Conservation (phyloP, 2,329 filamentous ascomycete species). For the Dactylellina sp. region DNA sequence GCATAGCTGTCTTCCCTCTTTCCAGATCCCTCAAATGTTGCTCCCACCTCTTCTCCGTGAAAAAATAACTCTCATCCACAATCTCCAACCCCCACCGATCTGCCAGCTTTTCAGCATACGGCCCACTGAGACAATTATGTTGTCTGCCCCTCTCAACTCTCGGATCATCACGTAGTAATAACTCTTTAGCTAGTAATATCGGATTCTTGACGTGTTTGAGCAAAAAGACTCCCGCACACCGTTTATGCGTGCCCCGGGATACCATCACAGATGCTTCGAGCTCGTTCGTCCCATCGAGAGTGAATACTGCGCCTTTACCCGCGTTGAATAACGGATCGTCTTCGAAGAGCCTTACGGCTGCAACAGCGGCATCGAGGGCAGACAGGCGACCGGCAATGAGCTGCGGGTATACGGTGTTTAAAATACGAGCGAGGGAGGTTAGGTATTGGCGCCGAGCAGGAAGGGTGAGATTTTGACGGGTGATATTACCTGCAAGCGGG, state of each 20-base stretch:
- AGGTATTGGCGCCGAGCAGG: slow-evolving; percentile 71
- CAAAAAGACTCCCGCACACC: slow-evolving; percentile 81
- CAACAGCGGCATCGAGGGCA: slow-evolving; percentile 79
- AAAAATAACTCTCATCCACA: slow-evolving; percentile 79
- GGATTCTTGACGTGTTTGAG: slow-evolving; percentile 81
- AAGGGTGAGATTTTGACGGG: slow-evolving; percentile 70
- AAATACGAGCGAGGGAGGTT: slow-evolving; percentile 72
- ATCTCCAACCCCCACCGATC: slow-evolving; percentile 76
- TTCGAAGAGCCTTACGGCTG: slow-evolving; percentile 81
- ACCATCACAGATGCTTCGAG: slow-evolving; percentile 91
- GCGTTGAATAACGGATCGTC: slow-evolving; percentile 86
- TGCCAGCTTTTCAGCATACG: slow-evolving; percentile 77
- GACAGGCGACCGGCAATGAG: slow-evolving; percentile 62
- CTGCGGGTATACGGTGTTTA: slow-evolving; percentile 66
- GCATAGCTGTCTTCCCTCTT: slow-evolving; percentile 59
- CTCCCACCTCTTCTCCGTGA: slow-evolving; percentile 80
- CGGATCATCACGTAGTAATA: slow-evolving; percentile 75
- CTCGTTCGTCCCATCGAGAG: slow-evolving; percentile 82
- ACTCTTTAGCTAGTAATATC: slow-evolving; percentile 76
- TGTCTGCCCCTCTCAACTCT: slow-evolving; percentile 68
- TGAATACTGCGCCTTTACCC: slow-evolving; percentile 87
- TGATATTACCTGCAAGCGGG: slow-evolving; percentile 58
- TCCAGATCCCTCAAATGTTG: slow-evolving; percentile 75
- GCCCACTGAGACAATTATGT: slow-evolving; percentile 69
- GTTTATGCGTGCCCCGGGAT: slow-evolving; percentile 76